Conservation (phyloP, 1,139 yeast genomes). For the Blastobotrys illinoisensis region DNA sequence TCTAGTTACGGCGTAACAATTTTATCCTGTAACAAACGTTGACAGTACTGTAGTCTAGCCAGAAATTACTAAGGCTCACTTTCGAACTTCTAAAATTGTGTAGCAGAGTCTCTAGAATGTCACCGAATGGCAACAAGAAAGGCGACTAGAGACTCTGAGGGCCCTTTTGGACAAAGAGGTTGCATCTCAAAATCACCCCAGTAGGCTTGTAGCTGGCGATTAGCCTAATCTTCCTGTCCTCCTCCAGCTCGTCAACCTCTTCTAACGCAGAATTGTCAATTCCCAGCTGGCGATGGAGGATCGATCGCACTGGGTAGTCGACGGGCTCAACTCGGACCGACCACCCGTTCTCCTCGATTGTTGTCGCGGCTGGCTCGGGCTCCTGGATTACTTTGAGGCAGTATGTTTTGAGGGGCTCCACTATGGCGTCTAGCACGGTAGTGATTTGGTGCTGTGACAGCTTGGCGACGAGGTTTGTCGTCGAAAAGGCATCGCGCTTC, state of each 20-base stretch:
- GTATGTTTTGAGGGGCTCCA: not conserved
- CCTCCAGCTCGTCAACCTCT: not conserved
- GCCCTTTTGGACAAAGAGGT: not conserved
- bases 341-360: not conserved
- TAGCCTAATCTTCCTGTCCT: not conserved
- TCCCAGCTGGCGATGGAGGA: not conserved
- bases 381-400: not conserved
- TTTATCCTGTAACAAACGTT: too few relatives aligned
- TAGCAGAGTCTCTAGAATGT: too few relatives aligned
- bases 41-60: too few relatives aligned
- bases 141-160: too few relatives aligned
- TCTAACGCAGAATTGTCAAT: not conserved
- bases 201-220: not conserved
- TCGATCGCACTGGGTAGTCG: not conserved
- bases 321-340: not conserved
- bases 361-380: not conserved
- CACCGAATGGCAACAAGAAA: too few relatives aligned
- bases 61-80: too few relatives aligned
- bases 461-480: not conserved
- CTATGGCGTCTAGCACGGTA: not conserved
- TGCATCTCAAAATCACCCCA: not conserved
- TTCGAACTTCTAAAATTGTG: too few relatives aligned
- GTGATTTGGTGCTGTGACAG: not conserved
- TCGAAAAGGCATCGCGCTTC: not conserved
- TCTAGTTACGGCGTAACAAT: too few relatives aligned